Evolutionary conservation across 148 eudicot genomes (phyloP), one percentile per base, ranked within the genome.

Genomic region (Amaranthus hypochondriacus): DNA sequence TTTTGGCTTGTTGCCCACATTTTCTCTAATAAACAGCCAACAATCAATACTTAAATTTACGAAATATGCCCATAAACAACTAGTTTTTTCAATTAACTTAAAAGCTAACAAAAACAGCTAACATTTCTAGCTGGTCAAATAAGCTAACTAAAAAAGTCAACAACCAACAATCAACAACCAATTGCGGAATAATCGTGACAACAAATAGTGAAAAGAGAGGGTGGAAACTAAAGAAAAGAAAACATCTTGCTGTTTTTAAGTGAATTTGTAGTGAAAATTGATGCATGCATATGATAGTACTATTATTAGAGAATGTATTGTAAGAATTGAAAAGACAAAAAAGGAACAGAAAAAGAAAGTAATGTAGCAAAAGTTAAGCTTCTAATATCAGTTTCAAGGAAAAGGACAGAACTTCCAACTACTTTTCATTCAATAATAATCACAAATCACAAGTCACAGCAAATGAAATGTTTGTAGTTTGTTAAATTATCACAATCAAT

Each of bases 121-220:
- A 28, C 39, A 28, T 28, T 28, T 28, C 39, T 28, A 28, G 2
- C 39, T 28, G 39, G 39, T 28, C 39, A 28, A 28, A 28, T 2
- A 28, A 28, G 39, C 39, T 2, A 28, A 28, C 39, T 28, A 28
- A 28, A 28, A 28, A 28, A 28, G 39, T 2, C 2, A 28, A 28
- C 39, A 28, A 28, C 39, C 39, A 0, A 28, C 39, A 28, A 28
- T 28, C 39, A 28, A 28, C 39, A 28, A 28, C 39, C 39, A 28
- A 28, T 28, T 28, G 39, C 39, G 0, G 39, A 28, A 28, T 28
- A 28, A 28, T 28, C 39, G 2, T 28, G 39, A 28, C 39, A 1
- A 28, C 56, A 70, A 74, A 74, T 53, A 53, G 54, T 10, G 44
- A 46, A 64, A 53, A 10, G 42, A 53, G 55, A 74, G 44, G 53